Conservation (phyloP, 2,329 filamentous ascomycete genomes). For the Uncinocarpus reesii region DNA sequence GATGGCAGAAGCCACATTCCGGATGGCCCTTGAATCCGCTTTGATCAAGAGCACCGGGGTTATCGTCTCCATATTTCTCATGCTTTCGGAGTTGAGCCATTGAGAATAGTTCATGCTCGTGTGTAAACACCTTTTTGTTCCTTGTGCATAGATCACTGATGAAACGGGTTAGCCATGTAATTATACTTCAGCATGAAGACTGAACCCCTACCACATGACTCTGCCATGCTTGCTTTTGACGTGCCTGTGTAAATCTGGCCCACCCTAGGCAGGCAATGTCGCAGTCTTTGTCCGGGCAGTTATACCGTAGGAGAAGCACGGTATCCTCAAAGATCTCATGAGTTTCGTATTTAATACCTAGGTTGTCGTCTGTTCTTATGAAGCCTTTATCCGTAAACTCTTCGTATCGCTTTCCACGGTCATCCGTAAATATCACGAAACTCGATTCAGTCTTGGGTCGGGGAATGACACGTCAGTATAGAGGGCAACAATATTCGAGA, state of each 20-base stretch:
- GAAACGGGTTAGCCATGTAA: constrained; percentile 4
- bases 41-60: constrained; percentile 78
- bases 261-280: constrained; percentile 76
- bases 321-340: constrained; percentile 87
- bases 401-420: constrained; percentile 68
- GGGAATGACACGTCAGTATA: neutral
- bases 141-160: constrained; percentile 70
- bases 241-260: constrained; percentile 69
- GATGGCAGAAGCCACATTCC: constrained; percentile 81
- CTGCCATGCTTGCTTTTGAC: constrained; percentile 74
- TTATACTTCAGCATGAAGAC: neutral
- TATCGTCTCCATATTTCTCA: constrained; percentile 83
- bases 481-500: no score
- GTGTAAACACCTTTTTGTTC: constrained; percentile 97
- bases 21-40: constrained; percentile 95
- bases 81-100: constrained; percentile 71
- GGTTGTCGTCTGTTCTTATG: constrained; percentile 66
- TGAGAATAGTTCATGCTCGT: constrained; percentile 90
- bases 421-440: constrained; percentile 87
- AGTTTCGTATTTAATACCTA: constrained; percentile 85
- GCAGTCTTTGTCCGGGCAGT: constrained; percentile 77
- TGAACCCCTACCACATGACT: constrained; percentile 58
- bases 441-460: constrained; percentile 33
- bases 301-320: constrained; percentile 76
- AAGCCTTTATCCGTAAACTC: constrained; percentile 69